Evolutionary conservation across 768 basidiomycete genomes (phyloP).

Genomic region (Russula emetica): DNA sequence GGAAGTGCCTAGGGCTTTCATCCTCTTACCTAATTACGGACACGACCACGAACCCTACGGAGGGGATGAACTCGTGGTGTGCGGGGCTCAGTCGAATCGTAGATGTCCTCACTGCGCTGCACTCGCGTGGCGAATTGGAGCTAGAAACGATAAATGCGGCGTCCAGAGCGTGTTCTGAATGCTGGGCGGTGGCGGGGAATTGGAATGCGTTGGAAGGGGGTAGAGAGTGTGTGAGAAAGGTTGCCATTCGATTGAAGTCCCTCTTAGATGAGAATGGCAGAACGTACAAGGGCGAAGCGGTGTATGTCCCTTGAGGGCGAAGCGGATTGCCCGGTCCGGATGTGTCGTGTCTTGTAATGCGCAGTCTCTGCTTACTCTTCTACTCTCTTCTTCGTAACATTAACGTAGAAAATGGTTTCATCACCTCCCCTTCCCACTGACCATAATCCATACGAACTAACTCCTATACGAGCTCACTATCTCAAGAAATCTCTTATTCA

Average conservation of each 20-base stretch:
- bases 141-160: slow-evolving; percentile 72
- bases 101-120: slow-evolving; percentile 69
- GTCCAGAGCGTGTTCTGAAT: slow-evolving; percentile 69
- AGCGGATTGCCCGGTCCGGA: slow-evolving; percentile 11
- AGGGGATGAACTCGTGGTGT: slow-evolving; percentile 59
- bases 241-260: slow-evolving; percentile 57
- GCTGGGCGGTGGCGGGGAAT: slow-evolving; percentile 67
- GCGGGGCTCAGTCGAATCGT: slow-evolving; percentile 64
- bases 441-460: slow-evolving; percentile 41
- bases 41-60: slow-evolving; percentile 54
- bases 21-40: slow-evolving; percentile 80
- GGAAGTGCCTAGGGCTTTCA: slow-evolving; percentile 62
- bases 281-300: slow-evolving; percentile 38
- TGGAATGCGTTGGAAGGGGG: slow-evolving; percentile 67
- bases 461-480: slow-evolving; percentile 92
- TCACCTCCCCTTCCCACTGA: not conserved
- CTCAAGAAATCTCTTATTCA: slow-evolving; percentile 94
- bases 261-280: slow-evolving; percentile 53
- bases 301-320: slow-evolving; percentile 37
- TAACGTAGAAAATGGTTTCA: not conserved
- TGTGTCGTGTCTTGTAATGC: not conserved
- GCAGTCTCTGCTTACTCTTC: not conserved
- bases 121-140: slow-evolving; percentile 62
- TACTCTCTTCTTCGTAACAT: too few relatives aligned
- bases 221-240: slow-evolving; percentile 55